Conservation (phyloP, 2,329 filamentous ascomycete species). For the Clarireedia hainanense region DNA sequence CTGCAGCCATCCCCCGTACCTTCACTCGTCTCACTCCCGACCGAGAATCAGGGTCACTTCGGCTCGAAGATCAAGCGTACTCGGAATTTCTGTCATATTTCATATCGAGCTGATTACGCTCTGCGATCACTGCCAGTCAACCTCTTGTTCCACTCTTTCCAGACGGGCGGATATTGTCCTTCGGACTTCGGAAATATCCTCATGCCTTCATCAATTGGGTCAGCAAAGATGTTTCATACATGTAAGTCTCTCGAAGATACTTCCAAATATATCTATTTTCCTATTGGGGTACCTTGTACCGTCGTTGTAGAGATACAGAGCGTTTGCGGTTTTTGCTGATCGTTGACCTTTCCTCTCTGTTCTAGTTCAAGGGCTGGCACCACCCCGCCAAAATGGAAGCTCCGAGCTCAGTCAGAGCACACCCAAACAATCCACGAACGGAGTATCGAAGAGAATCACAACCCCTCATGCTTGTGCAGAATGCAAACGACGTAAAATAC, state of each 20-base stretch:
- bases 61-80: not conserved
- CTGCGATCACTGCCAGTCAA: not conserved
- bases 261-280: too few relatives aligned
- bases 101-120: constrained; percentile 6
- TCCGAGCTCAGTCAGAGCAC: constrained; percentile 23
- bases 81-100: constrained; percentile 6
- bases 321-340: not conserved
- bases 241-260: constrained; percentile 22
- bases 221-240: constrained; percentile 29
- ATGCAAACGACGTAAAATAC: constrained; percentile 74
- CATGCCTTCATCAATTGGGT: constrained; percentile 25
- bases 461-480: constrained; percentile 63
- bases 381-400: constrained; percentile 16
- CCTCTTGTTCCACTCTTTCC: not conserved
- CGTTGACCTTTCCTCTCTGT: constrained; percentile 2
- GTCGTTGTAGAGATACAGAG: not conserved
- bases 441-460: constrained; percentile 42
- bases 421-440: constrained; percentile 29
- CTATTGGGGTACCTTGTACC: not conserved
- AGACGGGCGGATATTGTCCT: constrained; percentile 1
- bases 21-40: not conserved
- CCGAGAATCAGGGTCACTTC: not conserved
- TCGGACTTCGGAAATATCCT: constrained; percentile 7
- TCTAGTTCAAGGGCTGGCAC: constrained; percentile 28
- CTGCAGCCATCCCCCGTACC: constrained; percentile 7